Evolutionary conservation across 495 filamentous ascomycete genomes (phyloP).

Genomic region (Barbatosphaeria neglecta): DNA sequence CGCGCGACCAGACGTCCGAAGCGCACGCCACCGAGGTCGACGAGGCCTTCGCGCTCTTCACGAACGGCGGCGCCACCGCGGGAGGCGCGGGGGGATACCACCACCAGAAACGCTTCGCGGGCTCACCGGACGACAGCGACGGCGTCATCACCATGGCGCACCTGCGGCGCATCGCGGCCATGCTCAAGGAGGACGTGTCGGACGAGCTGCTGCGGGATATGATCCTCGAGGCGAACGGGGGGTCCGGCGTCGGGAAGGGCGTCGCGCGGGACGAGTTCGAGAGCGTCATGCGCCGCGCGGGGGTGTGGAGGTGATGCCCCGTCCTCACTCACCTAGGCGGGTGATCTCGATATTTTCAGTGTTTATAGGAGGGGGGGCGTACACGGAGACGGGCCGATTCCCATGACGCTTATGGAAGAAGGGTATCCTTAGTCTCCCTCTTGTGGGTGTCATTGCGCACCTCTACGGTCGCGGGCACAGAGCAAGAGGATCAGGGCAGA

Average conservation of each 20-base stretch:
- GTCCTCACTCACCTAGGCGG: no score
- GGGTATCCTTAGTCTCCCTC: no score
- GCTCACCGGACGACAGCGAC: background rate
- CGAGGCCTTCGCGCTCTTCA: constrained; percentile 69
- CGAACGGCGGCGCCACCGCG: constrained; percentile 24
- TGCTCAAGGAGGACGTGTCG: constrained; percentile 68
- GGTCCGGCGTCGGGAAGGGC: constrained; percentile 55
- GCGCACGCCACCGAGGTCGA: constrained; percentile 54
- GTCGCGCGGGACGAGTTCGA: constrained; percentile 74
- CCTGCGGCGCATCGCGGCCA: constrained; percentile 65
- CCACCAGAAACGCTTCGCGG: constrained; percentile 3
- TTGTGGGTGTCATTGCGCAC: no score
- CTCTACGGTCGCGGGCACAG: no score
- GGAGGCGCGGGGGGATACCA: constrained; percentile 10
- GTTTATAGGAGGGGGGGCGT: no score
- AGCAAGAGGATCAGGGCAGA: no score
- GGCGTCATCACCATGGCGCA: constrained; percentile 59
- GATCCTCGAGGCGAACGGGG: constrained; percentile 85
- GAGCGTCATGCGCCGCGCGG: constrained; percentile 72
- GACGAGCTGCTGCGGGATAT: constrained; percentile 82
- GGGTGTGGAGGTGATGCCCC: constrained; percentile 63
- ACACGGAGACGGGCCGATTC: no score
- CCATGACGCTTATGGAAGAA: no score
- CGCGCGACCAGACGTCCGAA: constrained; percentile 40
- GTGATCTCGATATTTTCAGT: no score